phyloP scores from a whole-genome alignment of 257 asterid species.

The Nicotiana obtusifolia region DNA sequence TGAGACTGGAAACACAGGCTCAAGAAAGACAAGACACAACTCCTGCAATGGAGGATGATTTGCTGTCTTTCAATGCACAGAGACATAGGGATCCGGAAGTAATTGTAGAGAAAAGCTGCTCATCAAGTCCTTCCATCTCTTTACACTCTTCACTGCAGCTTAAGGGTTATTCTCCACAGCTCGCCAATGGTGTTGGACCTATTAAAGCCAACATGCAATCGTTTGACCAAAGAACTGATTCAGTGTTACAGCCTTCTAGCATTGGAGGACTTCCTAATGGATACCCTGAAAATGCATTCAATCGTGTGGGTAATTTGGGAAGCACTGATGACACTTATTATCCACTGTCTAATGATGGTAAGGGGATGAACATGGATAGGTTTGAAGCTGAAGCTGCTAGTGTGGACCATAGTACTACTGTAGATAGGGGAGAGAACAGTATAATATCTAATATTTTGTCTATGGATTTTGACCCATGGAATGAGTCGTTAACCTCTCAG shows the following conservation, averaged over 20 bases:
- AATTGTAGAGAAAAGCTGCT: constrained; percentile 23
- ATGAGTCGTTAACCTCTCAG: constrained; percentile 64
- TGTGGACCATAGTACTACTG: constrained; percentile 19
- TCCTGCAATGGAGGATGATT: constrained; percentile 50
- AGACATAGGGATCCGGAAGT: constrained; percentile 59
- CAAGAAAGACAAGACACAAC: constrained; percentile 22
- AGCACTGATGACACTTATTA: constrained; percentile 32
- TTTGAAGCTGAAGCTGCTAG: constrained; percentile 41
- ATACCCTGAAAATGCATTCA: constrained; percentile 35
- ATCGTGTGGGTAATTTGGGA: constrained; percentile 25
- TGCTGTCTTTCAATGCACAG: constrained; percentile 53
- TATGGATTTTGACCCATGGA: constrained; percentile 76
- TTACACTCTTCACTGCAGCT: constrained; percentile 32
- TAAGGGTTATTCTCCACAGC: constrained; percentile 28
- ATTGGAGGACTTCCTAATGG: constrained; percentile 27
- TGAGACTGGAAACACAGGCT: constrained; percentile 22
- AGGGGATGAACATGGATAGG: constrained; percentile 32
- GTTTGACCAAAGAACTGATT: constrained; percentile 43
- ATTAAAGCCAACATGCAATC: constrained; percentile 34
- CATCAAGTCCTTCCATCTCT: constrained; percentile 34
- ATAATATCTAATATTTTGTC: constrained; percentile 82
- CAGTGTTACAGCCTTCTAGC: constrained; percentile 39
- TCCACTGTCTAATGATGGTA: constrained; percentile 31
- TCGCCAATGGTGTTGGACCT: constrained; percentile 26
- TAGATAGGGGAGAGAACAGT: constrained; percentile 73